Conservation (phyloP, 2,329 filamentous ascomycete genomes). For the Colletotrichum sp. region DNA sequence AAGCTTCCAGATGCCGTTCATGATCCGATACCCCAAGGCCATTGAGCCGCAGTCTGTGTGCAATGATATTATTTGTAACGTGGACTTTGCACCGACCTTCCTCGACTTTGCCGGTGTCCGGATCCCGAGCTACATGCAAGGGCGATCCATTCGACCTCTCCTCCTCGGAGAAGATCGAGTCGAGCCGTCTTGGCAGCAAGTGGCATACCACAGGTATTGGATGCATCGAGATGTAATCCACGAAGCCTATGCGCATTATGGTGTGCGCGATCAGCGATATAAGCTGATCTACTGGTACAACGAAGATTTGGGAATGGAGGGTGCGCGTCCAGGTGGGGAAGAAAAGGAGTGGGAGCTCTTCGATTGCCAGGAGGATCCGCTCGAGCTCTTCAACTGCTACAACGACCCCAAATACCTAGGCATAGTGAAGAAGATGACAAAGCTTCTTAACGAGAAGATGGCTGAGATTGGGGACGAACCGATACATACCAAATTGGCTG, state of each 20-base stretch:
- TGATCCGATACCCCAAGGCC: constrained; percentile 48
- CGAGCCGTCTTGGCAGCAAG: constrained; percentile 51
- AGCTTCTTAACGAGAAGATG: constrained; percentile 53
- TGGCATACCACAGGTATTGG: constrained; percentile 61
- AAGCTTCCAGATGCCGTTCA: constrained; percentile 61
- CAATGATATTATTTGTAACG: constrained; percentile 56
- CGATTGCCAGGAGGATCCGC: constrained; percentile 52
- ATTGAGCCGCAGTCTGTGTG: constrained; percentile 43
- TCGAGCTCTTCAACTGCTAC: constrained; percentile 54
- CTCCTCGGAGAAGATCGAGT: constrained; percentile 31
- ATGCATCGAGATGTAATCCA: constrained; percentile 59
- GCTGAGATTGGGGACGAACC: constrained; percentile 53
- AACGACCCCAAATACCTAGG: constrained; percentile 38
- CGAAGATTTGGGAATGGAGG: constrained; percentile 50
- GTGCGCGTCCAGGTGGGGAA: constrained; percentile 42
- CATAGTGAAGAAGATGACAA: constrained; percentile 44
- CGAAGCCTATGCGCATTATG: constrained; percentile 56
- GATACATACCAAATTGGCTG: constrained; percentile 25
- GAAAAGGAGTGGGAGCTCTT: constrained; percentile 60
- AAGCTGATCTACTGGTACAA: constrained; percentile 65
- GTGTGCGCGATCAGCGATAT: constrained; percentile 53
- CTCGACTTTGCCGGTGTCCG: constrained; percentile 47
- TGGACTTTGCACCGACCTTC: constrained; percentile 58
- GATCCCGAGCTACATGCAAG: constrained; percentile 57
- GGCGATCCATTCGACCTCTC: constrained; percentile 44